These are phyloP conservation scores for Nitzschia sp. DNA, from an alignment of 108 stramenopile genomes.

Conservation along the genomic window DNA sequence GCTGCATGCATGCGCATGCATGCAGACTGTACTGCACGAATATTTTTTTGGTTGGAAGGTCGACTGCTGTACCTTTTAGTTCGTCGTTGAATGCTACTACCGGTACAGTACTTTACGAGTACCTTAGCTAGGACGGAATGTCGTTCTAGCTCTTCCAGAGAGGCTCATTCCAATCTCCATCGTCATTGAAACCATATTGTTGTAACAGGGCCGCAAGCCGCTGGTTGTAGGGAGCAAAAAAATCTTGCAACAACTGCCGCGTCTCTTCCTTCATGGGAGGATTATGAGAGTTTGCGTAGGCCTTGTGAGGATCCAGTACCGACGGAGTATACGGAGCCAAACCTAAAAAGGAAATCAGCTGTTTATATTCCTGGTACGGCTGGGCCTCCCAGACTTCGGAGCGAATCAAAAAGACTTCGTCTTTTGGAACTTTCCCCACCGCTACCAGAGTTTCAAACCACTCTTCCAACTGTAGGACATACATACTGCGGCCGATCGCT, in stretches of 20 bases:
- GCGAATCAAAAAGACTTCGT: conserved; percentile 18
- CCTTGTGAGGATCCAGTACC: background rate
- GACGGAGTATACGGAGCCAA: conserved; percentile 6
- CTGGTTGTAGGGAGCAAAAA: conserved; percentile 37
- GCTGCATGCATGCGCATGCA: too few species aligned
- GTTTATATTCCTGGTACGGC: conserved; percentile 14
- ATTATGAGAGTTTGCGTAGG: background rate
- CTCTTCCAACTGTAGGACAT: conserved; percentile 29
- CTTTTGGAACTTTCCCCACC: conserved; percentile 24
- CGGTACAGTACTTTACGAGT: too few species aligned
- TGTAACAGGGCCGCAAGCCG: conserved; percentile 15
- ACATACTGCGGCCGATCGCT: conserved; percentile 27
- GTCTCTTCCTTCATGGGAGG: conserved; percentile 24
- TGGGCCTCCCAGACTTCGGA: conserved; percentile 26
- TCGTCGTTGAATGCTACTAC: too few species aligned
- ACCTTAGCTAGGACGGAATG: too few species aligned
- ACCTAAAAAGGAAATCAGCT: conserved; percentile 25
- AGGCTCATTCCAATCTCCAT: conserved; percentile 22
- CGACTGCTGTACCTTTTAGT: too few species aligned
- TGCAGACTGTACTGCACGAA: too few species aligned
- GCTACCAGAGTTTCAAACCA: conserved; percentile 26
- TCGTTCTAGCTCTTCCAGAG: too few species aligned
- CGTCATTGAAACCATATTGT: conserved; percentile 24
- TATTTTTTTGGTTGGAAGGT: too few species aligned
- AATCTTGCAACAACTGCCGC: conserved; percentile 17